Base-by-base conservation (phyloP, 2,329 filamentous ascomycete genomes). In the Paracoccidioides lutzii region DNA sequence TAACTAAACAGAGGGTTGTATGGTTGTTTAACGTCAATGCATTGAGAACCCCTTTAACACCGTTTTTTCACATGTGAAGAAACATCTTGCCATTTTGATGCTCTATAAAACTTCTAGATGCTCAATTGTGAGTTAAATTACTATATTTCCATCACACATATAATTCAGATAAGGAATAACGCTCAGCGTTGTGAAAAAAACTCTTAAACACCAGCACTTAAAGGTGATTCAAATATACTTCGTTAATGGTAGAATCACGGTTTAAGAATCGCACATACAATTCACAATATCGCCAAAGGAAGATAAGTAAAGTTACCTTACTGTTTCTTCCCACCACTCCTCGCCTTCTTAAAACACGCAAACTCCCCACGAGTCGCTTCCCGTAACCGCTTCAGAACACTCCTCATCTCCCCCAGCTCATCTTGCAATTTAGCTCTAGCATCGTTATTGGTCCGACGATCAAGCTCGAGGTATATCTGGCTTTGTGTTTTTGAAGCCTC, bases 381-480 rank as follows among this genome's bases (percentile, higher is more conserved):
- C 57, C 88, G 78, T 61, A 95, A 73, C 63, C 82, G 82, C 79
- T 96, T 97, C 61, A 98, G 75, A 48, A 91, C 84, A 52, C 80
- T 84, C 59, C 91, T 82, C 87, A 98, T 90, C 67, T 90, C 89
- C 2, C 88, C 87, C 61, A 98, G 73, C 74, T 97, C 91, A 55
- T 81, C 83, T 73, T 97, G 91, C 62, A 98, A 74, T 58, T 81
- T 78, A 9, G 83, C 80, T 52, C 93, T 79, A 3, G 90, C 90
- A 58, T 89, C 85, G 63, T 93, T 90, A 66, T 95, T 90, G 53
- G 93, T 97, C 52, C 90, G 83, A 58, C 82, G 80, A 68, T 98
- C 93, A 14, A 98, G 76, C 67, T 93, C 89, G 61, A 93, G 82
- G 71, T 97, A 98, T 50, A 98, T 91, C 68, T 90, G 83, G 63